Percentiles rank a stretch among this genome's conserved stretches.
Evolutionary conservation across 371 early-diverging fungal species (phyloP).

Genomic region (Mortierella sp.): DNA sequence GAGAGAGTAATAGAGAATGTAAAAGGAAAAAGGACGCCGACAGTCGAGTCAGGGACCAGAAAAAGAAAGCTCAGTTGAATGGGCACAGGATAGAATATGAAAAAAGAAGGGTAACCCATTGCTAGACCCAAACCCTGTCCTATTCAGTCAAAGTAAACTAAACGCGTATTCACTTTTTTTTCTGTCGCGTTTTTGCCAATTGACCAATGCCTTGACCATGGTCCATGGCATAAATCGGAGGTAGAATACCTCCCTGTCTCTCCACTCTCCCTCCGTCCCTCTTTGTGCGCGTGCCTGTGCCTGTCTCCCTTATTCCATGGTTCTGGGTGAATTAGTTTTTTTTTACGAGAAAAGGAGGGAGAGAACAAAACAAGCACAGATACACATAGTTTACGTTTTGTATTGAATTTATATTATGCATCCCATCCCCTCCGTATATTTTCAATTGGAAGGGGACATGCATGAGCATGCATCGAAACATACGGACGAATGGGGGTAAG

Average conservation of each 20-base stretch:
- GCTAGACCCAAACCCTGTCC: not conserved
- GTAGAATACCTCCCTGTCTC: not conserved
- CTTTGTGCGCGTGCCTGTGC: not conserved
- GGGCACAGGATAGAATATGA: not conserved
- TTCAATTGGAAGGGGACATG: slow-evolving; percentile 8
- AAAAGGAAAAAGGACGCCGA: not conserved
- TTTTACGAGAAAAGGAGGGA: not conserved
- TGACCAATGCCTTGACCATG: slow-evolving; percentile 12
- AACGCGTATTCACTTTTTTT: not conserved
- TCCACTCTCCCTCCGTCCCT: not conserved
- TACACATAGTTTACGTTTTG: not conserved
- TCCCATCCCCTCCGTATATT: too few relatives aligned
- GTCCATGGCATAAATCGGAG: slow-evolving; percentile 1
- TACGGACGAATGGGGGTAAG: not conserved
- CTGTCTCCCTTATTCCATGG: not conserved
- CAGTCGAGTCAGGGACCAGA: slow-evolving; percentile 7
- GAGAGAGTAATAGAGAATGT: too few relatives aligned
- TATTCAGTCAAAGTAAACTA: too few relatives aligned
- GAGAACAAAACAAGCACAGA: not conserved
- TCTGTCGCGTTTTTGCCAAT: too few relatives aligned
- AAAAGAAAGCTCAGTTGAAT: not conserved
- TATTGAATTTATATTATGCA: slow-evolving; percentile 9
- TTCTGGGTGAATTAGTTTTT: not conserved
- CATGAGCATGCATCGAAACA: slow-evolving; percentile 15
- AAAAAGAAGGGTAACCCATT: slow-evolving; percentile 3